phyloP scores from a whole-genome alignment of 495 filamentous ascomycete species.

The Evansstolkia leycettana region DNA sequence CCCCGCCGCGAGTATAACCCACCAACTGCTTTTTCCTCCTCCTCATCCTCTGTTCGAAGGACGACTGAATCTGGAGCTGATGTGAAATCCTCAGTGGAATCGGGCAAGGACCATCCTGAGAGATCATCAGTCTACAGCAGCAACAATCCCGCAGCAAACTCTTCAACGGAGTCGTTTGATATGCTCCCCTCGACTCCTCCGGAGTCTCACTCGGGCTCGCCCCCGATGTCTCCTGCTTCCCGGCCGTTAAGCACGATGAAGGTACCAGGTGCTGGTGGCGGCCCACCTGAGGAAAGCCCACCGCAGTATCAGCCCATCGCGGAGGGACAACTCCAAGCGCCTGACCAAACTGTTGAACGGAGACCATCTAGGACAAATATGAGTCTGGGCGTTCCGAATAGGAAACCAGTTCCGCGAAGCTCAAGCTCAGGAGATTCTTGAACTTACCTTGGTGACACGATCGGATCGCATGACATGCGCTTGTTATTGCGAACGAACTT shows the following conservation, averaged over 20 bases:
- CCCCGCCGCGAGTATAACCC: constrained; percentile 53
- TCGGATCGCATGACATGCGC: no score
- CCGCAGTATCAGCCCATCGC: constrained; percentile 27
- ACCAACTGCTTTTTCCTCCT: constrained; percentile 35
- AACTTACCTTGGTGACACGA: no score
- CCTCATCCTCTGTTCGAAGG: constrained; percentile 21
- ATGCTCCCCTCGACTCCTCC: constrained; percentile 34
- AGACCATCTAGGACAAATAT: constrained; percentile 15
- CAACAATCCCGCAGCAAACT: constrained; percentile 13
- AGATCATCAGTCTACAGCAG: constrained; percentile 11
- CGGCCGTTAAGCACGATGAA: constrained; percentile 30
- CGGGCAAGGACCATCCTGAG: constrained; percentile 16
- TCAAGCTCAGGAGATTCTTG: constrained; percentile 4
- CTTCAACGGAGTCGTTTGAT: constrained; percentile 34
- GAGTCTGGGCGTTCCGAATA: constrained; percentile 28
- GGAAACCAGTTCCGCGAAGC: constrained; percentile 30
- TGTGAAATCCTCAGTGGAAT: constrained; percentile 22
- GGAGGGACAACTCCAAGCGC: constrained; percentile 7
- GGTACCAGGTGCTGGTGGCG: constrained; percentile 17
- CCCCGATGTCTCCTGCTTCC: constrained; percentile 20
- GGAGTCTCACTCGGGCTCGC: constrained; percentile 26
- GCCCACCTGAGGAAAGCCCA: constrained; percentile 22
- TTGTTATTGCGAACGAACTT: no score
- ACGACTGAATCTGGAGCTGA: constrained; percentile 29
- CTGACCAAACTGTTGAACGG: constrained; percentile 6